A percentile compares a stretch with the other conserved stretches of the same genome.
These are phyloP conservation scores for Tylopilus sp. DNA, from an alignment of 1,284 basidiomycete genomes.

Conservation along the genomic window DNA sequence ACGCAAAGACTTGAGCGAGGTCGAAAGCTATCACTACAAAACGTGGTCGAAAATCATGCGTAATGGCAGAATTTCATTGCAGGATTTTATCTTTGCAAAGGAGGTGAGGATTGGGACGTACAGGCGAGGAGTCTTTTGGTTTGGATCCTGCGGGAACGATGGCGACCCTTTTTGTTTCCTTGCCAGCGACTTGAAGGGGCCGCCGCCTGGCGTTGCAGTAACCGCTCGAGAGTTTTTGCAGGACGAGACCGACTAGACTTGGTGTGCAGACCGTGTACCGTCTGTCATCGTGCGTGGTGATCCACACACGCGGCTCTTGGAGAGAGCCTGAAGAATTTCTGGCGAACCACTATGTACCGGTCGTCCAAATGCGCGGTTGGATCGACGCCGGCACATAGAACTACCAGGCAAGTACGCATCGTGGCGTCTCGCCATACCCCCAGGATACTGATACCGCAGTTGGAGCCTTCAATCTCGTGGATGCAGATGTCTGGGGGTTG, in stretches of 20 bases:
- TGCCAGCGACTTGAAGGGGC: constrained; percentile 72
- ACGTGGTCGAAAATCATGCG: constrained; percentile 87
- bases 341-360: constrained; percentile 54
- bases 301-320: constrained; percentile 68
- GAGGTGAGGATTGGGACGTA: constrained; percentile 92
- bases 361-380: too few species aligned
- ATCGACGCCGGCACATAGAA: background rate
- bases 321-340: constrained; percentile 79
- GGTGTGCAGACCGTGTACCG: constrained; percentile 91
- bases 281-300: constrained; percentile 80
- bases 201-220: constrained; percentile 88
- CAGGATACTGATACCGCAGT: constrained; percentile 83
- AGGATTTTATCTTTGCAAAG: constrained; percentile 94
- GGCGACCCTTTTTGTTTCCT: background rate
- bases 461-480: constrained; percentile 87
- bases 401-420: constrained; percentile 20
- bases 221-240: constrained; percentile 72
- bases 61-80: constrained; percentile 73
- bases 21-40: constrained; percentile 84
- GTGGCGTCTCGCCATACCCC: constrained; percentile 80
- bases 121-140: constrained; percentile 46
- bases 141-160: background rate
- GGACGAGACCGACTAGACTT: constrained; percentile 82
- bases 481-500: constrained; percentile 85
- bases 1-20: constrained; percentile 82